These are phyloP conservation scores for Combretum micranthum DNA, from an alignment of 345 rosid species.

Conservation along the genomic window DNA sequence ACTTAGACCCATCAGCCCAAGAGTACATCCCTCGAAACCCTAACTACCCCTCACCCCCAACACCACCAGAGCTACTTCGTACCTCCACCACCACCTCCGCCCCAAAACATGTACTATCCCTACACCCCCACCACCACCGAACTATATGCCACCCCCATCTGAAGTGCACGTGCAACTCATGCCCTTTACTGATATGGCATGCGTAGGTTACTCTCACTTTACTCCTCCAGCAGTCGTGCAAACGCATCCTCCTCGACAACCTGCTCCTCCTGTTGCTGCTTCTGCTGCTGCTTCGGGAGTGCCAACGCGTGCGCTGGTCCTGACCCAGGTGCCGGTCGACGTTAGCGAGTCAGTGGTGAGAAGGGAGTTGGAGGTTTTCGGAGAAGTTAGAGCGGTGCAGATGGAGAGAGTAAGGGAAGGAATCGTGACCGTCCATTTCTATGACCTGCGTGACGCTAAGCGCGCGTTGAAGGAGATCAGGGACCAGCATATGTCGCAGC, in stretches of 20 bases:
- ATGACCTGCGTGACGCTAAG: conserved; percentile 65
- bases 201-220: conserved; percentile 5
- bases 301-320: conserved; percentile 55
- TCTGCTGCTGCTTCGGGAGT: conserved; percentile 25
- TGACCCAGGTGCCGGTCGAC: conserved; percentile 41
- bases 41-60: conserved; percentile 8
- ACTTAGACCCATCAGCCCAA: conserved; percentile 52
- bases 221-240: conserved; percentile 1
- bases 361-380: conserved; percentile 68
- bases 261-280: conserved; percentile 18
- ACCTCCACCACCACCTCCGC: conserved; percentile 23
- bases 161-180: conserved; percentile 5
- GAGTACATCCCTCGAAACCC: conserved; percentile 52
- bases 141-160: not conserved
- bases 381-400: conserved; percentile 77
- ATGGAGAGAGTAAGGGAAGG: conserved; percentile 79
- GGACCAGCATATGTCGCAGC: conserved; percentile 61
- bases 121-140: conserved; percentile 25
- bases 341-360: conserved; percentile 52
- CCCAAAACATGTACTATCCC: conserved; percentile 15
- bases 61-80: conserved; percentile 8
- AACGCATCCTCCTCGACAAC: conserved; percentile 11
- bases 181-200: conserved; percentile 17
- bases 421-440: conserved; percentile 78
- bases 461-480: conserved; percentile 50